These are phyloP conservation scores for Leucocoprinus birnbaumii DNA, from an alignment of 768 basidiomycete species.

Conservation along the genomic window DNA sequence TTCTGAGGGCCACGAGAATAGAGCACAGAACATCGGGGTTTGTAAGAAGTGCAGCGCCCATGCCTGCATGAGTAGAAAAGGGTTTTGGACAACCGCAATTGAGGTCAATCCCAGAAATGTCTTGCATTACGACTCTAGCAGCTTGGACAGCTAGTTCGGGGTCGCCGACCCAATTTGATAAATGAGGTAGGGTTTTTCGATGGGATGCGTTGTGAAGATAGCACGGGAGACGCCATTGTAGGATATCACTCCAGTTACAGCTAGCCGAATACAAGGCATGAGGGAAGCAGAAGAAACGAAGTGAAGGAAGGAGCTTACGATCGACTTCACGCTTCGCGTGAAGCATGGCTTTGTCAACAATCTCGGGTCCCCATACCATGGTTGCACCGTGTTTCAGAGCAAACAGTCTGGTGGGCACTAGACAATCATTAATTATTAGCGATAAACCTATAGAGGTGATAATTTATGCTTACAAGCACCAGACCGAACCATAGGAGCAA, in stretches of 20 bases:
- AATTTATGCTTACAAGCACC: constrained; percentile 65
- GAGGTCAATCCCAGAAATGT: constrained; percentile 92
- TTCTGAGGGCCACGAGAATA: constrained; percentile 79
- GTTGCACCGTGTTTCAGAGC: constrained; percentile 92
- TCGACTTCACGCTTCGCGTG: constrained; percentile 82
- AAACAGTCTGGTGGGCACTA: constrained; percentile 84
- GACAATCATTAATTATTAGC: background rate
- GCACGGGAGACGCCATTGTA: constrained; percentile 83
- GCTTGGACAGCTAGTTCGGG: constrained; percentile 92
- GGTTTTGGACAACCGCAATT: constrained; percentile 98
- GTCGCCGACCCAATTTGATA: constrained; percentile 94
- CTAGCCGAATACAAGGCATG: constrained; percentile 33
- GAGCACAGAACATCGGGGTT: constrained; percentile 90
- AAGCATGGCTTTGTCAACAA: constrained; percentile 93
- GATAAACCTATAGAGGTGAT: constrained; percentile 12
- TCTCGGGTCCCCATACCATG: constrained; percentile 95
- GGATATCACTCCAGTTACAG: constrained; percentile 80
- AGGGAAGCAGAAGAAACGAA: background rate
- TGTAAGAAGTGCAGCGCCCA: constrained; percentile 94
- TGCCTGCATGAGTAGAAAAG: constrained; percentile 90
- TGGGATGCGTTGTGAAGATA: constrained; percentile 89
- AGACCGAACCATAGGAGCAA: constrained; percentile 99
- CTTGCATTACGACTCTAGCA: constrained; percentile 79
- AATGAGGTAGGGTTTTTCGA: constrained; percentile 92
- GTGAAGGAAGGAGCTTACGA: constrained; percentile 48